Evolutionary conservation across 2,329 filamentous ascomycete genomes (phyloP).

Genomic region (Lachnellula cervina): DNA sequence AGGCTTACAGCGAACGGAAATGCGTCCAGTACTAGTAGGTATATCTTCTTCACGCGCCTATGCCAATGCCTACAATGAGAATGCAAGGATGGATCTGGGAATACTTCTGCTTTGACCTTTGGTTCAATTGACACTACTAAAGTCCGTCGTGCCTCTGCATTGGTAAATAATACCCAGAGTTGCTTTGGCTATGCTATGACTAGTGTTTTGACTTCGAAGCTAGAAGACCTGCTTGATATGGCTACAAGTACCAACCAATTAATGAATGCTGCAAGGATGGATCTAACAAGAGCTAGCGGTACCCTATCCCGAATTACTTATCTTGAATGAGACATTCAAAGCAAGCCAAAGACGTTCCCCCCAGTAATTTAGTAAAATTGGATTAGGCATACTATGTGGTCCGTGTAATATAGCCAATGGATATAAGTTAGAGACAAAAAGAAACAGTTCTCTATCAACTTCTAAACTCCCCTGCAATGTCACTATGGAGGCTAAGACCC

Average conservation of each 20-base stretch:
- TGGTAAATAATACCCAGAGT: too few relatives aligned
- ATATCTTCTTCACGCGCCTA: neutral
- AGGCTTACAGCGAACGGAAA: too few relatives aligned
- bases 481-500: conserved; percentile 6
- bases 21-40: too few relatives aligned
- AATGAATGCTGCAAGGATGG: too few relatives aligned
- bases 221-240: too few relatives aligned
- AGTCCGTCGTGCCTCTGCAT: too few relatives aligned
- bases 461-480: conserved; percentile 4
- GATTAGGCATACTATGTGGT: neutral
- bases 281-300: too few relatives aligned
- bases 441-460: neutral
- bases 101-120: neutral
- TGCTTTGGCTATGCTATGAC: too few relatives aligned
- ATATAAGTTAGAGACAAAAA: neutral
- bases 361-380: neutral
- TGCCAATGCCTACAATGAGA: neutral
- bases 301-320: neutral
- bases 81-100: neutral
- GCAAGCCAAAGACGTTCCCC: neutral
- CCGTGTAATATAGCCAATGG: conserved; percentile 1
- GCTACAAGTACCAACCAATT: neutral
- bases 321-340: neutral
- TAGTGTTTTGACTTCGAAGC: too few relatives aligned
- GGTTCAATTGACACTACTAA: too few relatives aligned